phyloP scores from a whole-genome alignment of 208 protist species.

The Tritrichomonas musculus region DNA sequence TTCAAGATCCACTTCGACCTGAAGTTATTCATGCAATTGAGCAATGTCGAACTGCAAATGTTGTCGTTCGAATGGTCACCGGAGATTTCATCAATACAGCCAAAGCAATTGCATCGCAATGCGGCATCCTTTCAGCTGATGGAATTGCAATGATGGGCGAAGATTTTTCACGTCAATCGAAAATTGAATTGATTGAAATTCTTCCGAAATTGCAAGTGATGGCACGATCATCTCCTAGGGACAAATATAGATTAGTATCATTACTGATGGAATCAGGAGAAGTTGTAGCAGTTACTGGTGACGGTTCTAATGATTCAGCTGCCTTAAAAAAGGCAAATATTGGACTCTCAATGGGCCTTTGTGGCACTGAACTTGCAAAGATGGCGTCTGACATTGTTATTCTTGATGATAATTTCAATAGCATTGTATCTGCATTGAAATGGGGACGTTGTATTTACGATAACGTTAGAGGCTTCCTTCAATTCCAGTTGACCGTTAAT shows the following conservation, averaged over 20 bases:
- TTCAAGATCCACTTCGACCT: conserved; percentile 44
- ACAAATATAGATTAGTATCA: conserved; percentile 46
- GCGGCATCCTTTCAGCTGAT: conserved; percentile 26
- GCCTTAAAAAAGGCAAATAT: conserved; percentile 63
- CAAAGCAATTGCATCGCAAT: conserved; percentile 57
- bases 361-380: conserved; percentile 63
- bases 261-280: conserved; percentile 30
- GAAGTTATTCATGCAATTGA: conserved; percentile 53
- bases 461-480: too few relatives aligned
- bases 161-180: neutral
- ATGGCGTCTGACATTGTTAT: conserved; percentile 74
- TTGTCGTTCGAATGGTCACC: conserved; percentile 78
- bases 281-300: conserved; percentile 60
- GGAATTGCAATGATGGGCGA: neutral
- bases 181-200: neutral
- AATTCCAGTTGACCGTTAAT: conserved; percentile 95
- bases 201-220: conserved; percentile 7
- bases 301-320: conserved; percentile 70
- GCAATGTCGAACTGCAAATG: conserved; percentile 60
- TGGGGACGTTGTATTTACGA: too few relatives aligned
- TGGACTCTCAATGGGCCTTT: conserved; percentile 88
- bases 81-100: conserved; percentile 69
- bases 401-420: conserved; percentile 62
- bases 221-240: conserved; percentile 37
- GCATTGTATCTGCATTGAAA: conserved; percentile 63